Evolutionary conservation across 2,329 filamentous ascomycete genomes (phyloP).

Genomic region (Gaeumannomyces tritici): DNA sequence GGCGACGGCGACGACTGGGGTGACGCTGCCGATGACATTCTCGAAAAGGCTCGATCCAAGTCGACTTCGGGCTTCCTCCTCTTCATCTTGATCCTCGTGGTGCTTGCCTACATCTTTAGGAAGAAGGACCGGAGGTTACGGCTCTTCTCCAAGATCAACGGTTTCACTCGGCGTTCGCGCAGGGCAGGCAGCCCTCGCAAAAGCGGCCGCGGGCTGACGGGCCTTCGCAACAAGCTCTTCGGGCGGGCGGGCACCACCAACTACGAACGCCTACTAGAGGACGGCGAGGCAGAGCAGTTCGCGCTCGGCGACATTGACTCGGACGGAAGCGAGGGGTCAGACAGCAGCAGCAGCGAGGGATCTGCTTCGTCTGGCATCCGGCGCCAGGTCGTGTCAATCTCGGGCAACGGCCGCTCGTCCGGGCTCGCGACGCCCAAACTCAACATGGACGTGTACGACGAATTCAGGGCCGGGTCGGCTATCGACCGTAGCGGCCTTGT

Average conservation of each 20-base stretch:
- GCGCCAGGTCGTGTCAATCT: neutral
- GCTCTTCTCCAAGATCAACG: conserved; percentile 42
- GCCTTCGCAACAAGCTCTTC: conserved; percentile 55
- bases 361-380: conserved; percentile 10
- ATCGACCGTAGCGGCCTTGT: conserved; percentile 65
- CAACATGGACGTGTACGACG: conserved; percentile 42
- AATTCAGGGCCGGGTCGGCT: conserved; percentile 27
- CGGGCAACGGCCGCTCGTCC: conserved; percentile 43
- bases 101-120: conserved; percentile 64
- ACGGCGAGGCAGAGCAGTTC: conserved; percentile 65
- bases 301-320: conserved; percentile 64
- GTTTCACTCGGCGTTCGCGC: conserved; percentile 29
- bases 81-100: conserved; percentile 63
- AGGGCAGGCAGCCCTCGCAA: conserved; percentile 37
- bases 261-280: conserved; percentile 82
- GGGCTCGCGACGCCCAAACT: conserved; percentile 60
- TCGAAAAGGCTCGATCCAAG: conserved; percentile 55
- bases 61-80: conserved; percentile 66
- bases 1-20: conserved; percentile 46
- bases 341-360: conserved; percentile 46
- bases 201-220: conserved; percentile 25
- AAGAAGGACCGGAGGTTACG: conserved; percentile 66
- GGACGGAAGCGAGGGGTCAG: conserved; percentile 50
- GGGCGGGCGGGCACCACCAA: conserved; percentile 36
- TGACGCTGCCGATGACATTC: conserved; percentile 44